Conservation (phyloP, 2,329 filamentous ascomycete genomes). For the Gyromitra esculenta region DNA sequence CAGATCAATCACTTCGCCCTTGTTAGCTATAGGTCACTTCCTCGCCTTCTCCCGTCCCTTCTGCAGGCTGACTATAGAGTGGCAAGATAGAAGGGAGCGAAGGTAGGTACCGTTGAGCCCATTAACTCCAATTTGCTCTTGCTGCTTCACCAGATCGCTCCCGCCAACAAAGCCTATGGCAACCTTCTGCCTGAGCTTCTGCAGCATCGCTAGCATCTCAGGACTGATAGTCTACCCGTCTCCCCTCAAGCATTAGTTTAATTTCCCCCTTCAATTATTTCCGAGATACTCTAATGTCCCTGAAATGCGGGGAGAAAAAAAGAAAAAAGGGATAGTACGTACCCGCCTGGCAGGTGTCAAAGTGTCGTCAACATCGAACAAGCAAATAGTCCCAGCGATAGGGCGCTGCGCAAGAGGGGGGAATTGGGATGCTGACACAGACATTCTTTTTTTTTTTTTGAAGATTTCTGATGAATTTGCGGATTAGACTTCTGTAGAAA, state of each 20-base stretch:
- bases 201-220: constrained; percentile 84
- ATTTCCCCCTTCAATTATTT: neutral
- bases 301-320: constrained; percentile 25
- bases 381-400: constrained; percentile 88
- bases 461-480: constrained; percentile 8
- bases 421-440: constrained; percentile 54
- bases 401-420: constrained; percentile 84
- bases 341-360: constrained; percentile 84
- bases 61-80: neutral
- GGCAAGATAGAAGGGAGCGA: neutral
- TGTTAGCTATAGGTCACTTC: constrained; percentile 57
- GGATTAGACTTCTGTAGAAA: constrained; percentile 6
- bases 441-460: constrained; percentile 35
- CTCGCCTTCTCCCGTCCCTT: neutral
- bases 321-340: constrained; percentile 59
- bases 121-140: constrained; percentile 82
- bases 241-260: constrained; percentile 17
- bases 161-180: constrained; percentile 93
- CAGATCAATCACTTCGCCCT: constrained; percentile 76
- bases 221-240: constrained; percentile 71
- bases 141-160: constrained; percentile 90
- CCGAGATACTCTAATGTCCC: neutral
- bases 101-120: constrained; percentile 55
- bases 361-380: constrained; percentile 97
- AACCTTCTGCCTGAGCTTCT: constrained; percentile 82